Conservation (phyloP, 768 basidiomycete genomes). For the Rhodotorula kratochvilovae region DNA sequence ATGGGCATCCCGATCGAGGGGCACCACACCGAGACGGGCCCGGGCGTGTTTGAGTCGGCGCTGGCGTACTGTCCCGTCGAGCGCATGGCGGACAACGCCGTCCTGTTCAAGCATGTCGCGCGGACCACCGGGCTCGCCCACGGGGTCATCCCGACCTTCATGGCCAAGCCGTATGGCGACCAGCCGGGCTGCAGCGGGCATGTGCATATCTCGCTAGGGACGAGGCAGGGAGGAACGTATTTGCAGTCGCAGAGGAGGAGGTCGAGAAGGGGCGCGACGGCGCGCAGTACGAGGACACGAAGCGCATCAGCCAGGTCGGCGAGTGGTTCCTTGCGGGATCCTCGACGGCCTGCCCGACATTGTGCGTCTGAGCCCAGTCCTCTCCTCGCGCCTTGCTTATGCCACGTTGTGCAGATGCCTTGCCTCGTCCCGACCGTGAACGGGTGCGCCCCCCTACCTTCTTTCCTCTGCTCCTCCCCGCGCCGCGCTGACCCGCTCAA, state of each 20-base stretch:
- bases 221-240: slow-evolving; percentile 65
- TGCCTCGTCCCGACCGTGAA: slow-evolving; percentile 44
- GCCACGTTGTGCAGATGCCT: slow-evolving; percentile 79
- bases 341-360: slow-evolving; percentile 80
- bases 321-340: slow-evolving; percentile 96
- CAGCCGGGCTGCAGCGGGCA: slow-evolving; percentile 96
- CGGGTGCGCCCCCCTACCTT: slow-evolving; percentile 22
- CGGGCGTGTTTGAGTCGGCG: slow-evolving; percentile 56
- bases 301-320: slow-evolving; percentile 70
- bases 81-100: slow-evolving; percentile 84
- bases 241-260: slow-evolving; percentile 65
- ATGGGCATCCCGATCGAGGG: slow-evolving; percentile 79
- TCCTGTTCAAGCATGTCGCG: slow-evolving; percentile 83
- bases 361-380: slow-evolving; percentile 55
- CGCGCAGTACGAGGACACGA: slow-evolving; percentile 75
- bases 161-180: slow-evolving; percentile 51
- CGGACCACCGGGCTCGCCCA: slow-evolving; percentile 88
- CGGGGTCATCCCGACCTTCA: slow-evolving; percentile 88
- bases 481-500: slow-evolving; percentile 72
- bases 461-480: neutral
- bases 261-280: slow-evolving; percentile 58
- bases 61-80: slow-evolving; percentile 73
- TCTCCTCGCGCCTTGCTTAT: no score
- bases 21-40: slow-evolving; percentile 74
- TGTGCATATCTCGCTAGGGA: slow-evolving; percentile 85